Base-by-base conservation (phyloP, 2,329 filamentous ascomycete species). In the Colletotrichum sojae region DNA sequence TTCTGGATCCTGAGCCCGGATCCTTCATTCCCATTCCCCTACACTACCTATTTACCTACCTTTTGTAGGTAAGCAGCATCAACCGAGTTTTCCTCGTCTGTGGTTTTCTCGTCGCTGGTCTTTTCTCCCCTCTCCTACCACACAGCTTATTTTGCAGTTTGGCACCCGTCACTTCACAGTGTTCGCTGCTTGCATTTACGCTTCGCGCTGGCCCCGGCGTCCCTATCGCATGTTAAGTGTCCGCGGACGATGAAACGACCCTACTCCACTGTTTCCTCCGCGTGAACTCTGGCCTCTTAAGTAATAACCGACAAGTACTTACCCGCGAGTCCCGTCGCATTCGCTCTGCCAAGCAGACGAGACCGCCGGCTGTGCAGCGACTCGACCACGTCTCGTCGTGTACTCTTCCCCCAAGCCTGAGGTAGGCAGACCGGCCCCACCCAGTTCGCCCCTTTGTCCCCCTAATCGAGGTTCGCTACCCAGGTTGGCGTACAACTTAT, bases 331-430 rank as follows among this genome's bases (percentile, higher is more conserved):
- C 40, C 39, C 39, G 40, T 54, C 53, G 5, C 51, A 52, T 56
- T 40, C 53, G 18, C 55, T 13, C 52, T 62, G 62, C 66, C 62
- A 66, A 69, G 62, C 36, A 39, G 45, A 51, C 46, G 22, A 56
- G 15, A 46, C 25, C 9, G 36, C 25, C 9, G 36, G 53, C 12
- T 12, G 57, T 55, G 57, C 68, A 68, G 67, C 57, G 64, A 70
- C 64, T 69, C 55, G 66, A 69, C 62, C 66, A 69, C 66, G 66
- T 66, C 66, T 66, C 66, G 66, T 52, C 66, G 55, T 66, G 40
- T 40, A 36, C 56, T 60, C 60, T 63, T 49, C 66, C 65, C 40
- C 22, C 22, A 25, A 54, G 48, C 49, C 54, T 66, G 22, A 25
- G 22, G 22, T 25, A 25, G 22, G 22, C 22, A 60, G 43, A 60